phyloP scores from a whole-genome alignment of 768 basidiomycete genomes.

The Russula lepida region DNA sequence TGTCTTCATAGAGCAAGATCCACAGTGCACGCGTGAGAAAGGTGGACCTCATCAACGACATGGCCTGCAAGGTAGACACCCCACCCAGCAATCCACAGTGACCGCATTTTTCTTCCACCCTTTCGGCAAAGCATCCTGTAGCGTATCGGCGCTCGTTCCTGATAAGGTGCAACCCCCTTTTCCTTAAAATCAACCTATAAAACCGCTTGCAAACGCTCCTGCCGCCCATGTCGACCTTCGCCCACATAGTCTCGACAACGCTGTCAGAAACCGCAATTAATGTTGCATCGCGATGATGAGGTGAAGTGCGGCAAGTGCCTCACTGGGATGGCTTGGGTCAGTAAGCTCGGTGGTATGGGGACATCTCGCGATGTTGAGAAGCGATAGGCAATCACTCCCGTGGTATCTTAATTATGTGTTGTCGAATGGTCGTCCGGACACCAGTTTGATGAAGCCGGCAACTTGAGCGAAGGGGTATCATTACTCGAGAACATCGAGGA shows the following conservation, averaged over 20 bases:
- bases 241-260: too few species aligned
- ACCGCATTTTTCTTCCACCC: constrained; percentile 2
- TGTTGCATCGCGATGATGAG: constrained; percentile 18
- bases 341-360: neutral
- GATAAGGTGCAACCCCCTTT: neutral
- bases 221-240: constrained; percentile 16
- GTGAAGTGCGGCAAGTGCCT: constrained; percentile 10
- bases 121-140: neutral
- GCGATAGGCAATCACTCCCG: neutral
- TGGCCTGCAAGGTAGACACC: too few species aligned
- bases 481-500: neutral
- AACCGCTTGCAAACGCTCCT: constrained; percentile 2
- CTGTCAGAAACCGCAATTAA: constrained; percentile 18
- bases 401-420: neutral
- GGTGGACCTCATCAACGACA: too few species aligned
- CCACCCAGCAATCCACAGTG: too few species aligned
- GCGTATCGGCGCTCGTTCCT: neutral
- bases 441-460: constrained; percentile 2
- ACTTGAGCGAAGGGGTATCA: neutral
- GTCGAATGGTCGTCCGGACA: neutral
- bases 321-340: neutral
- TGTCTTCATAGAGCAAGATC: too few species aligned
- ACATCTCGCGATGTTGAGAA: neutral
- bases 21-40: too few species aligned
- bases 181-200: constrained; percentile 2